A percentile compares a stretch with the other conserved stretches of the same genome.
phyloP scores from a whole-genome alignment of 805 yeast genomes.

The Tetrapisispora pingtungensis region DNA sequence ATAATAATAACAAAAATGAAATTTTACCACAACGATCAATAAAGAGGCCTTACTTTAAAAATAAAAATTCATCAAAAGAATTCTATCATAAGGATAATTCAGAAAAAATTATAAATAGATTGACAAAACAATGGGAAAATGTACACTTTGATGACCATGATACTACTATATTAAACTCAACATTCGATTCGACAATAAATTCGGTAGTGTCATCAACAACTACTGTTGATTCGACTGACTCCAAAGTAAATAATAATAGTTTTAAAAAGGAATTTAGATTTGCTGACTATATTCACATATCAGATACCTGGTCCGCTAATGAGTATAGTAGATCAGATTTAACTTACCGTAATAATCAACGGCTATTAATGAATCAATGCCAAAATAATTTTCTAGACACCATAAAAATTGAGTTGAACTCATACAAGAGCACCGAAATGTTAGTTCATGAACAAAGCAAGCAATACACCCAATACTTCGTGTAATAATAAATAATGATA shows the following conservation, averaged over 20 bases:
- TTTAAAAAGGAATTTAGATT: slow-evolving; percentile 15
- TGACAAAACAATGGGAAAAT: slow-evolving; percentile 18
- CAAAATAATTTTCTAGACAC: slow-evolving; percentile 13
- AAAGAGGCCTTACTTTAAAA: slow-evolving; percentile 15
- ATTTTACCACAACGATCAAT: slow-evolving; percentile 21
- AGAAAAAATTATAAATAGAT: slow-evolving; percentile 4
- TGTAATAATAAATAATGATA: slow-evolving; percentile 1
- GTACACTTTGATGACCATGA: slow-evolving; percentile 12
- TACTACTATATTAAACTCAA: background rate
- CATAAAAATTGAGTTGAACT: slow-evolving; percentile 56
- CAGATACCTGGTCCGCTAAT: slow-evolving; percentile 20
- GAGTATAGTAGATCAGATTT: slow-evolving; percentile 25
- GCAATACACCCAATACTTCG: slow-evolving; percentile 54
- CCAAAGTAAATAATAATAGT: background rate
- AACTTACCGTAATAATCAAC: slow-evolving; percentile 10
- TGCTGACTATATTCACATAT: slow-evolving; percentile 18
- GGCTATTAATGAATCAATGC: slow-evolving; percentile 5
- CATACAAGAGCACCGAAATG: slow-evolving; percentile 57
- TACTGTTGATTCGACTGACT: background rate
- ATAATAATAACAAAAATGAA: too few species aligned
- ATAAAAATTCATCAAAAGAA: slow-evolving; percentile 12
- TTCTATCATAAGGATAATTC: slow-evolving; percentile 11
- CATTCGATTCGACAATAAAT: background rate
- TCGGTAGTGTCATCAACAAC: background rate
- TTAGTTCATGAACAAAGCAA: slow-evolving; percentile 52